phyloP scores from a whole-genome alignment of 1,284 basidiomycete genomes.

The Psilocybe mexicana region DNA sequence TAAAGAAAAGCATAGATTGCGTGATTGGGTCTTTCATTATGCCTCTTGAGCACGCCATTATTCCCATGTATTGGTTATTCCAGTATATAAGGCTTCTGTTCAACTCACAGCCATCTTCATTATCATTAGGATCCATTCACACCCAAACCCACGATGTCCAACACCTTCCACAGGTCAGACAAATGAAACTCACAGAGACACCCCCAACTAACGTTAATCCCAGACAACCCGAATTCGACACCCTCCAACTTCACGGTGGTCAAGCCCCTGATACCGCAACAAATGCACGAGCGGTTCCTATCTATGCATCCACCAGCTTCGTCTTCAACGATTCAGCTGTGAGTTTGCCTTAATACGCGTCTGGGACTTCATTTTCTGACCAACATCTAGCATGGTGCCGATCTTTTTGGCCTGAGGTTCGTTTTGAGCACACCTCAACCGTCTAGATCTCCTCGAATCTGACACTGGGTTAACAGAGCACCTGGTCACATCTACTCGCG shows the following conservation, averaged over 20 bases:
- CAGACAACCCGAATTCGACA: conserved; percentile 77
- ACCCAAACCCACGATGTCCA: conserved; percentile 25
- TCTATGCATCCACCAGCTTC: conserved; percentile 78
- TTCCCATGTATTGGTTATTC: conserved; percentile 14
- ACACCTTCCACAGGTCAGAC: conserved; percentile 32
- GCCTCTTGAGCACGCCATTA: conserved; percentile 22
- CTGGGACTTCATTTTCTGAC: not conserved
- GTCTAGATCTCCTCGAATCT: not conserved
- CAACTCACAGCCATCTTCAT: not conserved
- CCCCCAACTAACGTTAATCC: conserved; percentile 1
- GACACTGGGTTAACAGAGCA: conserved; percentile 36
- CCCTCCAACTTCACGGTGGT: conserved; percentile 83
- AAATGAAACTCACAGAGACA: not conserved
- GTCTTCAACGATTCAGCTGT: conserved; percentile 76
- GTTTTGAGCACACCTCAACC: conserved; percentile 12
- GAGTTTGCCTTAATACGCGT: not conserved
- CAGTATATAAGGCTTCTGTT: conserved; percentile 10
- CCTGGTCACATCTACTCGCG: conserved; percentile 79
- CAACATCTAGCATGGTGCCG: conserved; percentile 68
- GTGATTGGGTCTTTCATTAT: conserved; percentile 19
- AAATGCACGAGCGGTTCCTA: conserved; percentile 81
- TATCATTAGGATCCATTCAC: not conserved
- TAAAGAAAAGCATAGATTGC: conserved; percentile 13
- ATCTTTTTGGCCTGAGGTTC: conserved; percentile 76
- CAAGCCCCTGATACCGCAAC: conserved; percentile 72